Evolutionary conservation across 1,139 yeast species (phyloP), one percentile per base, ranked within the genome.

Genomic region (Waltiozyma sp.): DNA sequence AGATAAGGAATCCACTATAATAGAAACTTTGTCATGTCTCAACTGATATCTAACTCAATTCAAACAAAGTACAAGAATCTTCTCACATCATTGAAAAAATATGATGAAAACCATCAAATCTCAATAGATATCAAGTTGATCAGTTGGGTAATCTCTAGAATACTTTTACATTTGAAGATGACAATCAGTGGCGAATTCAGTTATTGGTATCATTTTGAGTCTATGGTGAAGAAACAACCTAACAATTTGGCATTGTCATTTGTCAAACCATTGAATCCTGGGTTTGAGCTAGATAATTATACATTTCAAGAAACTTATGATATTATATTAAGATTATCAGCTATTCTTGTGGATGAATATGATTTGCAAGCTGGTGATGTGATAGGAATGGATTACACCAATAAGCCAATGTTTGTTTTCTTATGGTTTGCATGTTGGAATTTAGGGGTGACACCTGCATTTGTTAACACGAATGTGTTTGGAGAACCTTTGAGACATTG

Each of bases 381-480:
- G n/a, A 77, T 89, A 42, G 95, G 85, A 0, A 58, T 89, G 42
- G 81, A 81, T 54, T 83, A 79, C 57, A 82, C 85, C 62, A 89
- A 89, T 63, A 85, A 82, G 58, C 95, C 96, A 1, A 68, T 87
- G 51, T 86, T 85, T 55, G 62, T 88, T 23, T 72, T 88, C 44
- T 60, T 84, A 38, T 86, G 96, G 95, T 69, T 85, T 49, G 82
- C 96, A 0, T 64, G 85, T 43, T 88, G 96, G 96, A 84, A 87
- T 55, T 69, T 89, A 42, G 96, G 97, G 26, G 96, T 96, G 1
- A 63, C 73, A 15, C 96, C 96, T 0, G 88, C 95, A 1, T 83
- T 89, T 54, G 65, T 89, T 56, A 89, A 89, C 63, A 86, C 80
- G 65, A 89, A 88, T 60, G 72, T 85, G 43, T 70, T 73, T 43